These are phyloP conservation scores for Aspergillus hiratsukae DNA, from an alignment of 2,329 filamentous ascomycete species.

Conservation along the genomic window DNA sequence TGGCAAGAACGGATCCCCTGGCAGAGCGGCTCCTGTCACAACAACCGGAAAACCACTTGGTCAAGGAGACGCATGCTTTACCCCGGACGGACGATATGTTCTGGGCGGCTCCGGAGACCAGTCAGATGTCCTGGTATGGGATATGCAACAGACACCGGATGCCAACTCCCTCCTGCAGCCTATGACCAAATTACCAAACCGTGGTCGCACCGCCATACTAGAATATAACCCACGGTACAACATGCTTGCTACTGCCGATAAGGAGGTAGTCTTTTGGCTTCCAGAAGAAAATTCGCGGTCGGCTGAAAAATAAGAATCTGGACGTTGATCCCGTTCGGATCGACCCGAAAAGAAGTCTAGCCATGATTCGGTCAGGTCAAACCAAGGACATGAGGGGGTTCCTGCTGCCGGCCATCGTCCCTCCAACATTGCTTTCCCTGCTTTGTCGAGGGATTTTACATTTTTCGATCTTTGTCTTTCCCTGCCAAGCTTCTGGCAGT, in stretches of 20 bases:
- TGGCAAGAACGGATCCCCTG: slow-evolving; percentile 45
- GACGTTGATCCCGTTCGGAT: background rate
- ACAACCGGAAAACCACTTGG: slow-evolving; percentile 50
- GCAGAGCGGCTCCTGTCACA: slow-evolving; percentile 48
- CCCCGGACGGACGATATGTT: slow-evolving; percentile 83
- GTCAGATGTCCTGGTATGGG: slow-evolving; percentile 79
- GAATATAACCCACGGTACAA: slow-evolving; percentile 91
- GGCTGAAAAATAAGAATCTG: slow-evolving; percentile 27
- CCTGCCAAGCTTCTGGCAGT: slow-evolving; percentile 63
- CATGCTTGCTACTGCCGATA: slow-evolving; percentile 84
- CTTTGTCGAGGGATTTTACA: slow-evolving; percentile 13
- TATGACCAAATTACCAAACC: slow-evolving; percentile 34
- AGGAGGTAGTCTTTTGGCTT: slow-evolving; percentile 74
- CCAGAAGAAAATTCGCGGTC: slow-evolving; percentile 54
- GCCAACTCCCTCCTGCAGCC: slow-evolving; percentile 51
- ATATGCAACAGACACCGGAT: slow-evolving; percentile 58
- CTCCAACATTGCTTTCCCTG: background rate
- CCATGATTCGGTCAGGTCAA: background rate
- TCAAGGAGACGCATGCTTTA: slow-evolving; percentile 79
- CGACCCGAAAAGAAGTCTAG: background rate
- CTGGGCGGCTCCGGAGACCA: slow-evolving; percentile 69
- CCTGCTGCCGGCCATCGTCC: background rate
- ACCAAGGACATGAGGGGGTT: background rate
- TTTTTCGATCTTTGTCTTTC: slow-evolving; percentile 53
- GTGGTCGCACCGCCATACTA: slow-evolving; percentile 65